Base-by-base conservation (phyloP, 495 filamentous ascomycete species). In the Cladorrhinum samala region DNA sequence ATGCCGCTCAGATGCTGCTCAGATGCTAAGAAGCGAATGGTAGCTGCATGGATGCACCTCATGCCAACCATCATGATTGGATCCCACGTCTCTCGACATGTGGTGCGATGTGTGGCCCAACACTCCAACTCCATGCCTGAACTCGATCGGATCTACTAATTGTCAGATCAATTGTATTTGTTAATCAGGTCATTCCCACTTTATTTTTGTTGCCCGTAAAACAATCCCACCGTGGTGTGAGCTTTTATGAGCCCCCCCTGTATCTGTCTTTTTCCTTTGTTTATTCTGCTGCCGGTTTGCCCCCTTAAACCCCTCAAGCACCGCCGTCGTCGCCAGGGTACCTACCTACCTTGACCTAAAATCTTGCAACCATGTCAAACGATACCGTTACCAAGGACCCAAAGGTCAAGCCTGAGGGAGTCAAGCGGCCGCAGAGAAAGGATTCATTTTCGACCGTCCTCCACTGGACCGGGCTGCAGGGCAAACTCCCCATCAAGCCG, bases 31-130 rank as follows among this genome's bases (percentile, higher is more conserved):
- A n/a, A n/a, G n/a, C n/a, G n/a, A n/a, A n/a, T n/a, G n/a, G 30
- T 19, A 55, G 41, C 60, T 63, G 62, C 65, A 67, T 50, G 52
- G n/a, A 45, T 55, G 24, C 53, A 59, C 50, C 30, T 52, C 41
- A 56, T 62, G 61, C n/a, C n/a, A n/a, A n/a, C 59, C 58, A 56
- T 25, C 49, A 59, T 67, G 64, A 67, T 67, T 67, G 64, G 65
- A 33, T 46, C 57, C 52, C 62, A 17, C 55, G 46, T 24, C 14
- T 49, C 53, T 54, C 51, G 45, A 57, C 49, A 56, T 49, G 50
- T 55, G 46, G 54, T 60, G 52, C 50, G 27, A 20, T 45, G 63
- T 65, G 55, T 63, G 46, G 60, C 65, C 65, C 61, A 68, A 65
- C 65, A 59, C 56, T 63, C 65, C 61, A 68, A 65, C 65, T 61